Percentiles rank a stretch among this genome's conserved stretches.
Conservation (phyloP, 371 early-diverging fungal genomes). For the Syncephalastrum contaminatum region DNA sequence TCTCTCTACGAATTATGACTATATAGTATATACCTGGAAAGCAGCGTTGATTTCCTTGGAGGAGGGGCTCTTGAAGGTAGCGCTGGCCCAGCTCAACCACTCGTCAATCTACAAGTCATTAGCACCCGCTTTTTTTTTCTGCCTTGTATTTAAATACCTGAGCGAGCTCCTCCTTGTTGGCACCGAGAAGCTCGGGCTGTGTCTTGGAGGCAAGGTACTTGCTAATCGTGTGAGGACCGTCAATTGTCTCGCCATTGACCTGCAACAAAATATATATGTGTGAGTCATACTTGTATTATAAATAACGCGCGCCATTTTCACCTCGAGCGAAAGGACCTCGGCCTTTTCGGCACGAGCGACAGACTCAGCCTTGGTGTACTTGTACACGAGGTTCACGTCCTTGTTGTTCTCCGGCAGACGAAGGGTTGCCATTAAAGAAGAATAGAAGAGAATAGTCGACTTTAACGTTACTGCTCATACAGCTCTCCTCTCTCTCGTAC, state of each 20-base stretch:
- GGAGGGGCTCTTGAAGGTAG: slow-evolving; percentile 29
- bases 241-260: slow-evolving; percentile 47
- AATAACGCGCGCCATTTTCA: slow-evolving; percentile 9
- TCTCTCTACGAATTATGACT: not conserved
- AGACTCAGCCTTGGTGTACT: slow-evolving; percentile 29
- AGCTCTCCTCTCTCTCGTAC: too few relatives aligned
- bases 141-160: slow-evolving; percentile 39
- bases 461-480: too few relatives aligned
- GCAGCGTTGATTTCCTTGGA: slow-evolving; percentile 42
- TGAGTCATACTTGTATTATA: not conserved
- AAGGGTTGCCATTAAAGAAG: slow-evolving; percentile 19
- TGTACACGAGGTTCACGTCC: slow-evolving; percentile 35
- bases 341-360: slow-evolving; percentile 28
- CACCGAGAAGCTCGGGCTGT: slow-evolving; percentile 50
- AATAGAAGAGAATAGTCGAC: too few relatives aligned
- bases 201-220: slow-evolving; percentile 53
- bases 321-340: slow-evolving; percentile 27
- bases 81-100: slow-evolving; percentile 39
- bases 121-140: too few relatives aligned
- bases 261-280: slow-evolving; percentile 5
- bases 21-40: slow-evolving; percentile 29
- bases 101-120: slow-evolving; percentile 38
- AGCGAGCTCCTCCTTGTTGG: slow-evolving; percentile 53
- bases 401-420: slow-evolving; percentile 38
- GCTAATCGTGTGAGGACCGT: slow-evolving; percentile 51